These are phyloP conservation scores for Zizania latifolia DNA, from an alignment of 176 grass and related monocot species.

Conservation along the genomic window DNA sequence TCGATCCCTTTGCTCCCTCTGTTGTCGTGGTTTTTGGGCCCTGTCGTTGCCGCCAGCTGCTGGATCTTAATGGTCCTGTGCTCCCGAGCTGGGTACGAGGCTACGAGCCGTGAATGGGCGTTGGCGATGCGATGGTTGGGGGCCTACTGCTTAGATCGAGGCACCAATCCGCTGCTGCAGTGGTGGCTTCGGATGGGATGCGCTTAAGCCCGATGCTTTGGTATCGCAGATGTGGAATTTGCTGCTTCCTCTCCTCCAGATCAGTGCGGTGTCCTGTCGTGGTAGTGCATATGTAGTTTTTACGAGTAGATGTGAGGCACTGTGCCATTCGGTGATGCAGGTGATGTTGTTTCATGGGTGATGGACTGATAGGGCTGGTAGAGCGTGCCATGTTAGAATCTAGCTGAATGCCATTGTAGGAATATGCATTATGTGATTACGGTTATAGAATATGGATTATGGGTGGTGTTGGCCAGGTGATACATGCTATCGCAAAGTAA, in stretches of 20 bases:
- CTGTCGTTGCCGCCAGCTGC: conserved; percentile 10
- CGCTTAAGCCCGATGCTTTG: conserved; percentile 18
- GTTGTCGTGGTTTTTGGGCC: not conserved
- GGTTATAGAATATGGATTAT: not conserved
- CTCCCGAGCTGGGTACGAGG: conserved; percentile 11
- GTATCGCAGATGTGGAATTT: not conserved
- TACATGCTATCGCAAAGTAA: not conserved
- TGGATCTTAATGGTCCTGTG: conserved; percentile 40
- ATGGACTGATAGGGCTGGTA: not conserved
- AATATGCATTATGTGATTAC: not conserved
- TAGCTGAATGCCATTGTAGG: not conserved
- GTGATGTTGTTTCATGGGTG: not conserved
- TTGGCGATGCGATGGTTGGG: not conserved
- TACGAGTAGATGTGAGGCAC: not conserved
- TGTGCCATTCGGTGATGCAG: not conserved
- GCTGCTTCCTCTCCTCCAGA: conserved; percentile 1
- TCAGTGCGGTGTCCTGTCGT: conserved; percentile 8
- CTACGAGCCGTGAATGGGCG: conserved; percentile 8
- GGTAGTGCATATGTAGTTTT: not conserved
- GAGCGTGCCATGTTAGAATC: not conserved
- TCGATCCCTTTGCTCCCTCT: conserved; percentile 31
- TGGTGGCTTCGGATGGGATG: conserved; percentile 5
- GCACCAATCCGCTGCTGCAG: not conserved
- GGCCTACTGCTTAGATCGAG: conserved; percentile 33
- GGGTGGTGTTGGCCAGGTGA: not conserved